Evolutionary conservation across 441 rosid genomes (phyloP), one percentile per base, ranked within the genome.

Genomic region (Euphorbia celastroides): DNA sequence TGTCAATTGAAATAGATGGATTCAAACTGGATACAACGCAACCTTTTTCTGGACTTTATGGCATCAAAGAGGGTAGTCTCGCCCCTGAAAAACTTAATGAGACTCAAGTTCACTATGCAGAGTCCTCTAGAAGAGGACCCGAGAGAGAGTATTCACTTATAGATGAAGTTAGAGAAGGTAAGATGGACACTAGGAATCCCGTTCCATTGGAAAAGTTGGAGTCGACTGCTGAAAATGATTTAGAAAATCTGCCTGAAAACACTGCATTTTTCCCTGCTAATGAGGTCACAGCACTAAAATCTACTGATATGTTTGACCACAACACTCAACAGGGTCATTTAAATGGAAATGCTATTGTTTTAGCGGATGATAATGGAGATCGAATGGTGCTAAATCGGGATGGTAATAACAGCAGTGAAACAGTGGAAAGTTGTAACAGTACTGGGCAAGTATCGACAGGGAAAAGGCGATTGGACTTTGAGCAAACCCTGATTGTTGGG

Each of bases 381-480:
- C 86, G 72, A 69, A 78, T 62, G 70, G 73, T 63, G 69, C 50
- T 62, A 16, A 70, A 80, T 72, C 83, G 77, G 62, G 83, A 67
- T 1, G 78, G n/a, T n/a, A n/a, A 81, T 60, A 84, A 72, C 71
- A 90, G 97, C 78, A 80, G 80, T 54, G 96, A 83, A 78, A 93
- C 97, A 73, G 95, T 85, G 34, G 99, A 93, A 78, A 90, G 97
- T 69, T 90, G 96, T 67, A 88, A 83, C 50, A 86, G 85, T 63
- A 73, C 84, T 7, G 78, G 86, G 67, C 66, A 76, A 32, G 72
- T 78, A 64, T 74, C 80, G 25, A 71, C 76, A 10, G 83, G 90
- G 31, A 81, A 83, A 72, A 86, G 78, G 74, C 71, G 71, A 58
- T n/a, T 80, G 77, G 73, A 76, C 66, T 69, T 74, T 78, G 96